These are phyloP conservation scores for Wickerhamomyces sp. DNA, from an alignment of 1,139 yeast species.

Conservation along the genomic window DNA sequence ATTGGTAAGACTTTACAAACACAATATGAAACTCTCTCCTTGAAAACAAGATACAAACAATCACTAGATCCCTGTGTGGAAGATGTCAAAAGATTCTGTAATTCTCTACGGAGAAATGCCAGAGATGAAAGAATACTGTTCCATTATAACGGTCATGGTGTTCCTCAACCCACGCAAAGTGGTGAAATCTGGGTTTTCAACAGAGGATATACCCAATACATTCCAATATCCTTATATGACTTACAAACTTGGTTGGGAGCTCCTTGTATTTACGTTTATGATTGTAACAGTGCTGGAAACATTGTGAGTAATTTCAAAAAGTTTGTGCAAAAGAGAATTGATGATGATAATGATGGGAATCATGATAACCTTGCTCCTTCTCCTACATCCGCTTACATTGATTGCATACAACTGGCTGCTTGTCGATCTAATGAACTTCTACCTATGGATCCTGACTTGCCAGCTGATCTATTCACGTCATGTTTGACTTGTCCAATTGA, in stretches of 20 bases:
- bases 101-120: constrained; percentile 81
- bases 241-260: constrained; percentile 97
- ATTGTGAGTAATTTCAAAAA: constrained; percentile 85
- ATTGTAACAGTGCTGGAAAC: constrained; percentile 93
- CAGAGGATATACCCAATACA: constrained; percentile 93
- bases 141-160: constrained; percentile 98
- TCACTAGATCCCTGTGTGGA: constrained; percentile 94
- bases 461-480: constrained; percentile 94
- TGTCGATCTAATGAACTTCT: constrained; percentile 81
- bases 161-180: constrained; percentile 92
- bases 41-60: constrained; percentile 86
- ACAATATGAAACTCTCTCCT: constrained; percentile 84
- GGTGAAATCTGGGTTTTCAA: constrained; percentile 99
- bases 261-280: constrained; percentile 92
- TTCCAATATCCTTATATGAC: constrained; percentile 90
- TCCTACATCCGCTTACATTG: constrained; percentile 55
- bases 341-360: constrained; percentile 75
- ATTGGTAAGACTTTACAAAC: constrained; percentile 84
- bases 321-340: constrained; percentile 86
- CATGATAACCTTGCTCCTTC: constrained; percentile 62
- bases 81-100: constrained; percentile 89
- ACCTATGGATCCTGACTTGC: constrained; percentile 92
- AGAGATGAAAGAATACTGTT: constrained; percentile 86
- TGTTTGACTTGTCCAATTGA: constrained; percentile 95
- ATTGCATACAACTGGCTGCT: constrained; percentile 92